phyloP scores from a whole-genome alignment of 345 rosid species.

The Hirschfeldia incana region DNA sequence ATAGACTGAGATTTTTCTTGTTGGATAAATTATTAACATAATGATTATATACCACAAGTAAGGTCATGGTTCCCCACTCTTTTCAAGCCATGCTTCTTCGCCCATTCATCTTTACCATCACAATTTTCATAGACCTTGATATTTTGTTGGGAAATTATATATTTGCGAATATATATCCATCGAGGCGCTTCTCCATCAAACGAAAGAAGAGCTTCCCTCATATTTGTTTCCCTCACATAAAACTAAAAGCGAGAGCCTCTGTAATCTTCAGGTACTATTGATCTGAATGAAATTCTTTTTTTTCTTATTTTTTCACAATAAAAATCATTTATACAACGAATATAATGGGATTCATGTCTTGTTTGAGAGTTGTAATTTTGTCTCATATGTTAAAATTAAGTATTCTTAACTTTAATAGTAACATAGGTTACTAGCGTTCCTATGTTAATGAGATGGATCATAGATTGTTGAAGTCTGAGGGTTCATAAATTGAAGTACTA shows the following conservation, averaged over 20 bases:
- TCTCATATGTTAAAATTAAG: neutral
- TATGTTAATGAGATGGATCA: neutral
- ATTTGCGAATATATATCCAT: neutral
- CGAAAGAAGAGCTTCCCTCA: slow-evolving; percentile 16
- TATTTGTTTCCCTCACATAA: neutral
- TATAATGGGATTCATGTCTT: neutral
- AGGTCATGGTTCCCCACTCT: slow-evolving; percentile 37
- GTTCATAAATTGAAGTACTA: neutral
- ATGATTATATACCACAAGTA: slow-evolving; percentile 28
- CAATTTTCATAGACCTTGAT: neutral
- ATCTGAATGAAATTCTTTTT: neutral
- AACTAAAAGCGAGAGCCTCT: neutral
- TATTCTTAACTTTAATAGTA: neutral
- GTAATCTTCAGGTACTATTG: slow-evolving; percentile 11
- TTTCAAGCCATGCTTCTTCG: slow-evolving; percentile 24
- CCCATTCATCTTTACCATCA: slow-evolving; percentile 17
- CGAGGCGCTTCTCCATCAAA: slow-evolving; percentile 14
- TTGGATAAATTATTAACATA: slow-evolving; percentile 12
- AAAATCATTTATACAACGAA: neutral
- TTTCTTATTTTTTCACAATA: neutral
- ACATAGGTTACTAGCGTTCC: neutral
- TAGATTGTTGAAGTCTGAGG: neutral
- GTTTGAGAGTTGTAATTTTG: neutral
- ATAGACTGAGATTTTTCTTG: slow-evolving; percentile 7
- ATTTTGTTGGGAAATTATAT: neutral